Evolutionary conservation across 495 filamentous ascomycete genomes (phyloP), one percentile per base, ranked within the genome.

Genomic region (Cercophora newfieldiana): DNA sequence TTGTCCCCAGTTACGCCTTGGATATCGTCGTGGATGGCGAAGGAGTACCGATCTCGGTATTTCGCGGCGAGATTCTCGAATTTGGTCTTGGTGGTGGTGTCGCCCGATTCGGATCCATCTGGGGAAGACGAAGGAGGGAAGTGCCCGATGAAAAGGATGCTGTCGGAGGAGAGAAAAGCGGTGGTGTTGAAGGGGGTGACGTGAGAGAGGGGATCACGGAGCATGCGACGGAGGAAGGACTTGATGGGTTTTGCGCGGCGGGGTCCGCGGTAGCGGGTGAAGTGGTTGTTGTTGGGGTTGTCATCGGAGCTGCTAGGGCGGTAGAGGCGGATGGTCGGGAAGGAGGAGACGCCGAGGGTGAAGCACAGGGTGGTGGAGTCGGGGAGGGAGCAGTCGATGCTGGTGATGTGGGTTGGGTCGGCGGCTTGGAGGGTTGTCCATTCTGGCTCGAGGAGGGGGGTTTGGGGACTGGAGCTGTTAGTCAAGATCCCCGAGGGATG

Each of bases 301-400:
- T 44, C 12, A 16, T 33, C 2, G 37, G 37, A 44, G 37, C 4
- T 2, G 37, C 2, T 2, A 16, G 37, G 70, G 33, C 72, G 67
- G 63, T 80, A 82, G n/a, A 82, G 73, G 10, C 81, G 77, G 26
- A 85, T 73, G 10, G 83, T 72, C 7, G 83, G 83, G 66, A 80
- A 84, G 14, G 81, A 82, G 3, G 74, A 71, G 24, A 85, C 68
- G 18, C 69, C 69, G 58, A 75, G 71, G 58, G 78, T 71, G 50
- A 67, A 48, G 63, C 82, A 84, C 25, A 82, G 59, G 12, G 72
- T 71, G n/a, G 65, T 14, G 21, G 73, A 69, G 16, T 4, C 4
- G 37, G 37, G 12, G 37, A 72, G 59, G n/a, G 73, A 67, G 67
- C 82, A 84, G 66, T 84, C 78, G 54, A 85, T 65, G 68, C 77